Base-by-base conservation (phyloP, 176 grass and related monocot species). In the Ensete glaucum region DNA sequence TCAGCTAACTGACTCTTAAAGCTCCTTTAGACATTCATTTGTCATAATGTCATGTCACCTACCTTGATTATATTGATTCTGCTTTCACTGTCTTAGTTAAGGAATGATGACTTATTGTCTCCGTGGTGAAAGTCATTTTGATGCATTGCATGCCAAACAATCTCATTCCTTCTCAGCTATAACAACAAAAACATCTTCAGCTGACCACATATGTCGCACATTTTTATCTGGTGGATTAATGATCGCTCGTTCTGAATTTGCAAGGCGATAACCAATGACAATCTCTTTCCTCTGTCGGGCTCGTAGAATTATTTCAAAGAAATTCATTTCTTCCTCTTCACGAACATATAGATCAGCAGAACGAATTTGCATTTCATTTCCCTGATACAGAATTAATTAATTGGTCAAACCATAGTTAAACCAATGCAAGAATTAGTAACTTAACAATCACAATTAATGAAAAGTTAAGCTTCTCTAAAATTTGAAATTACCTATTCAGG, bases 281-380 rank as follows among this genome's bases (percentile, higher is more conserved):
- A 91, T 85, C 67, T 91, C 89, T 85, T 91, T 91, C 75, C 89
- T 73, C 79, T 88, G 89, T 71, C 89, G 83, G 22, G 85, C 85
- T 56, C 89, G 85, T 11, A 88, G 72, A 65, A 91, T 85, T 62
- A 91, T 81, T 79, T 91, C 89, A 43, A 83, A 88, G 60, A 92
- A 92, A 64, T 84, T 92, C 56, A 92, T 75, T 72, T 92, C 85
- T 70, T 92, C 85, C 23, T 92, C 89, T 58, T 82, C 85, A 71
- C 75, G 76, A 73, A 92, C 81, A 72, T 88, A 92, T 11, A 88
- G 75, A 54, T 83, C 85, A 2, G 89, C 80, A 22, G 34, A 23
- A 7, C 76, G 81, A 81, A 92, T 92, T 27, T 92, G 89, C 72
- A 92, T 81, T 79, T 92, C 85, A 73, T 92, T 91, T 62, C 89